Conservation (phyloP, 1,284 basidiomycete species). For the Agaricales sp. region DNA sequence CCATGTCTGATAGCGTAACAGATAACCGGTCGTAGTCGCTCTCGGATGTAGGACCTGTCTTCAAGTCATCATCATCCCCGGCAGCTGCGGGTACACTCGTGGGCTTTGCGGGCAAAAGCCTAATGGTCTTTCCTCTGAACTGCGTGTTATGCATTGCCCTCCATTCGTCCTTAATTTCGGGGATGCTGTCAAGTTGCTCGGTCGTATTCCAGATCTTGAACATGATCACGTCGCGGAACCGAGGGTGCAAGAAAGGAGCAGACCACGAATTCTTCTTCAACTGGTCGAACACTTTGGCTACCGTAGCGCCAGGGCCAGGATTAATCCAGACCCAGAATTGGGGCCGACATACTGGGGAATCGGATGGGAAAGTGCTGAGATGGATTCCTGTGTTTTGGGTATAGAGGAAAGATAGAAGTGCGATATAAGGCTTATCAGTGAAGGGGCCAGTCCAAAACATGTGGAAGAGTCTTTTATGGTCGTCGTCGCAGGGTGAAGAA, state of each 20-base stretch:
- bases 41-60: constrained; percentile 30
- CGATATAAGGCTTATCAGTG: constrained; percentile 4
- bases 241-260: constrained; percentile 41
- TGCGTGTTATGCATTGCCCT: constrained; percentile 41
- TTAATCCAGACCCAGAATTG: constrained; percentile 57
- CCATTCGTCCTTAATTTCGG: constrained; percentile 68
- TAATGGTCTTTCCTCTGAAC: constrained; percentile 45
- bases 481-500: constrained; percentile 53
- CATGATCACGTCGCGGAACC: constrained; percentile 42
- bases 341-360: constrained; percentile 31
- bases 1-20: constrained; percentile 74
- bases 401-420: background rate
- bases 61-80: background rate
- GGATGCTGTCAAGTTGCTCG: constrained; percentile 46
- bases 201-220: constrained; percentile 56
- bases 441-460: constrained; percentile 4
- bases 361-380: constrained; percentile 13
- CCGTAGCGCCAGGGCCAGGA: constrained; percentile 34
- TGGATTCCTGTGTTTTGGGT: constrained; percentile 43
- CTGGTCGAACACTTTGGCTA: constrained; percentile 37
- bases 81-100: background rate
- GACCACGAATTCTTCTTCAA: constrained; percentile 43
- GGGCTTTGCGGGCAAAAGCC: background rate
- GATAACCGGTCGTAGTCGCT: constrained; percentile 62
- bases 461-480: constrained; percentile 36